Evolutionary conservation across 1,284 basidiomycete species (phyloP), one percentile per base, ranked within the genome.

Genomic region (Ganoderma multipileum): DNA sequence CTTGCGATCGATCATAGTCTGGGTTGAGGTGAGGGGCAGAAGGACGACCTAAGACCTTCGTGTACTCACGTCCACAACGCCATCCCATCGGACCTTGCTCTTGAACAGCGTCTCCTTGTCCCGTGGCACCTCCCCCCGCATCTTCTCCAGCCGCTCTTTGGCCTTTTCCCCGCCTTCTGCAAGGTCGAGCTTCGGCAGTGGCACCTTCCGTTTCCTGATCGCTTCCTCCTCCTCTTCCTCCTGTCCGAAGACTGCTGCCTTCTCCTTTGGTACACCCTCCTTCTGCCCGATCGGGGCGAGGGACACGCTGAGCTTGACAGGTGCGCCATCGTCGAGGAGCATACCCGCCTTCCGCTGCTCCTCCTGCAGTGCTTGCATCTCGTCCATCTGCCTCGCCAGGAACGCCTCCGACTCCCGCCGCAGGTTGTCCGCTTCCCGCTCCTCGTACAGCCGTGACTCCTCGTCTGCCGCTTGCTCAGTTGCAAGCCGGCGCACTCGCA

Each of bases 241-340:
- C 58, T 92, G 89, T 60, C 87, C 89, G 74, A 95, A 94, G 18
- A 92, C 89, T 1, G 84, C 80, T 72, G 83, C 87, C 75, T 84
- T 86, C 73, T 88, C 87, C 64, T 85, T 83, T 11, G 81, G 75
- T 23, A 77, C 76, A 1, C 79, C 80, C 59, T 86, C 87, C 75
- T 88, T 90, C 28, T 79, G 72, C n/a, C 80, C 81, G 0, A 81
- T 80, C 12, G 85, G 79, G 20, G 86, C 85, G 44, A 92, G 83
- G 2, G 89, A 90, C 26, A 96, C 91, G 71, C 91, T 93, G 59
- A 97, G 84, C 76, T 91, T 90, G 74, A 97, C 91, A 7, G 95
- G 95, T 11, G 93, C 93, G 30, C 94, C 93, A 72, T 97, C 95
- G 72, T 97, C 95, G 28, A 96, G 86, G n/a, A 97, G 82, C 79